Evolutionary conservation across 257 asterid genomes (phyloP).

Genomic region (Cruciata laevipes): DNA sequence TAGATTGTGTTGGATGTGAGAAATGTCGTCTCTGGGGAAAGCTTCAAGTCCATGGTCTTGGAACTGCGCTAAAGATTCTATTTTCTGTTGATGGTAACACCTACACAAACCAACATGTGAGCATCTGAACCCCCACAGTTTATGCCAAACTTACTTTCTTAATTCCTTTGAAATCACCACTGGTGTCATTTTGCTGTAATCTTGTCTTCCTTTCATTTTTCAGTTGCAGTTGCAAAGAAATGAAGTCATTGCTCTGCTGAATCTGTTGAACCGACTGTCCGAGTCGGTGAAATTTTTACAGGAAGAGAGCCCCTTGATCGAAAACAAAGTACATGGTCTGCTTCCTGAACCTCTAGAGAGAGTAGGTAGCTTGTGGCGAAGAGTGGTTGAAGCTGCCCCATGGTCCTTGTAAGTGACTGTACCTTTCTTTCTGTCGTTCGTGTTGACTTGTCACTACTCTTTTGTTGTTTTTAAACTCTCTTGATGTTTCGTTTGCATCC

Average conservation of each 20-base stretch:
- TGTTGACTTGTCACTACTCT: background rate
- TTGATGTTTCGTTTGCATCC: background rate
- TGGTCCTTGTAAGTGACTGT: conserved; percentile 30
- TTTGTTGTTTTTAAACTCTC: background rate
- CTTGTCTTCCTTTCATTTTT: background rate
- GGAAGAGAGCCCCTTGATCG: conserved; percentile 53
- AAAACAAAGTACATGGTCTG: conserved; percentile 38
- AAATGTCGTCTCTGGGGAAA: conserved; percentile 98
- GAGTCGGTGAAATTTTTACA: conserved; percentile 76
- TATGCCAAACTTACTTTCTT: background rate
- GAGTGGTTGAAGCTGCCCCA: conserved; percentile 31
- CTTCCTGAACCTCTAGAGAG: conserved; percentile 33
- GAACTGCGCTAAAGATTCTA: conserved; percentile 88
- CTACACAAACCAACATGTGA: conserved; percentile 48
- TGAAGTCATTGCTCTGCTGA: conserved; percentile 86
- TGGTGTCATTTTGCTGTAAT: background rate
- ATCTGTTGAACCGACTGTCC: conserved; percentile 75
- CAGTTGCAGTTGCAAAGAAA: conserved; percentile 90
- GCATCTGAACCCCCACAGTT: conserved; percentile 23
- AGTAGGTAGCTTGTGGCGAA: conserved; percentile 32
- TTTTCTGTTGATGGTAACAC: conserved; percentile 64
- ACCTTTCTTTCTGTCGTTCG: background rate
- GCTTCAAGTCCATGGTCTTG: conserved; percentile 94
- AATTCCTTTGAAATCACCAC: background rate
- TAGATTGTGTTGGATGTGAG: conserved; percentile 97